Evolutionary conservation across 2,329 filamentous ascomycete genomes (phyloP).

Genomic region (Colletotrichum gloeosporioides): DNA sequence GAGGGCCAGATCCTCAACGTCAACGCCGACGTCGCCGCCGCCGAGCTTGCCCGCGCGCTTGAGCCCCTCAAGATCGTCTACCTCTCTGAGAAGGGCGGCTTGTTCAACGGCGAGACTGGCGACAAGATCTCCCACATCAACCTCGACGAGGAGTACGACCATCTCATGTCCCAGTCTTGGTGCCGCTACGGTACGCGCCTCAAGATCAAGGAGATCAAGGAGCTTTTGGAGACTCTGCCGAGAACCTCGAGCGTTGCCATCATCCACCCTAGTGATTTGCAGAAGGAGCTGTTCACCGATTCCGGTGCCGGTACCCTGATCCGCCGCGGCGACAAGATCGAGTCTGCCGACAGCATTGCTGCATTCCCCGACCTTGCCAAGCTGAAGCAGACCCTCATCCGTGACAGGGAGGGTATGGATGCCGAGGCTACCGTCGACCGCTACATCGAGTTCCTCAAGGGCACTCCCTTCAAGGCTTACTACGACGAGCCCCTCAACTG

Average conservation of each 20-base stretch:
- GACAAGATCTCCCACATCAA: conserved; percentile 98
- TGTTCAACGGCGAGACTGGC: conserved; percentile 92
- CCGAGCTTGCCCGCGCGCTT: conserved; percentile 85
- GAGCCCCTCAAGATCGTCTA: conserved; percentile 98
- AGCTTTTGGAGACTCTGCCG: conserved; percentile 85
- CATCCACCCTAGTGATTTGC: conserved; percentile 93
- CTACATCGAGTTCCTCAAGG: conserved; percentile 80
- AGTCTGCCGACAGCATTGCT: conserved; percentile 71
- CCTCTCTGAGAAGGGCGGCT: conserved; percentile 94
- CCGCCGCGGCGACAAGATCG: conserved; percentile 87
- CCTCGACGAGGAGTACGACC: conserved; percentile 93
- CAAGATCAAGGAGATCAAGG: conserved; percentile 98
- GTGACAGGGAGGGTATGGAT: conserved; percentile 83
- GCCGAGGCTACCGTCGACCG: conserved; percentile 84
- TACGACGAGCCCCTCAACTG: conserved; percentile 95
- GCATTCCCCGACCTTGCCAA: conserved; percentile 79
- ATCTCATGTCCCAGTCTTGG: conserved; percentile 93
- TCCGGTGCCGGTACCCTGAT: conserved; percentile 94
- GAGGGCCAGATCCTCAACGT: conserved; percentile 96
- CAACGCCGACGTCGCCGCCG: conserved; percentile 95
- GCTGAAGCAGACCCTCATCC: conserved; percentile 81
- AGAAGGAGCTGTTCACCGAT: conserved; percentile 97
- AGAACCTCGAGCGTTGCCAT: conserved; percentile 95
- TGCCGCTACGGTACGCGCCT: conserved; percentile 92
- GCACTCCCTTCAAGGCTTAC: conserved; percentile 87